Conservation (phyloP, 306 rosid species). For the Vigna trinervia region DNA sequence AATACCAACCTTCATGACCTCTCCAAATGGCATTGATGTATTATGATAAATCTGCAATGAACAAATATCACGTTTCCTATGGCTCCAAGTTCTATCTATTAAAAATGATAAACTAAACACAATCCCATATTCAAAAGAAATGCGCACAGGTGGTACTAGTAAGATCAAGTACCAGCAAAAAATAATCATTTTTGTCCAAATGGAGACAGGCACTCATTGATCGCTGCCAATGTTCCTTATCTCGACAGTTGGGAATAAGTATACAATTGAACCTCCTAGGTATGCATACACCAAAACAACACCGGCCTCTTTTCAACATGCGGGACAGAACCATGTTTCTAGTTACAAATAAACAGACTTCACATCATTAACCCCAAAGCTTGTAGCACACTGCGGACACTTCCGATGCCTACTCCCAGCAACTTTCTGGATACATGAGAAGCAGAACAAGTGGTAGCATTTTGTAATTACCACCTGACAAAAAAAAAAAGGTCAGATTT, state of each 20-base stretch:
- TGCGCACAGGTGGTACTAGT: slow-evolving; percentile 34
- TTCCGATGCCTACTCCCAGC: slow-evolving; percentile 85
- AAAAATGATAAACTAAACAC: slow-evolving; percentile 27
- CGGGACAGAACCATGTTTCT: slow-evolving; percentile 45
- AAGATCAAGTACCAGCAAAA: slow-evolving; percentile 49
- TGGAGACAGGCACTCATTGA: slow-evolving; percentile 43
- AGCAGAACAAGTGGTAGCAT: slow-evolving; percentile 98
- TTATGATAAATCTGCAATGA: slow-evolving; percentile 54
- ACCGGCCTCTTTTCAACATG: slow-evolving; percentile 37
- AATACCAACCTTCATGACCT: slow-evolving; percentile 45
- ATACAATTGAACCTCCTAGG: slow-evolving; percentile 50
- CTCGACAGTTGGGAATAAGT: slow-evolving; percentile 50
- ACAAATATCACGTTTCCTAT: slow-evolving; percentile 43
- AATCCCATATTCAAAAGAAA: slow-evolving; percentile 38
- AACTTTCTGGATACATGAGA: slow-evolving; percentile 77
- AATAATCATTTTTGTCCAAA: slow-evolving; percentile 50
- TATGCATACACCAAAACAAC: slow-evolving; percentile 47
- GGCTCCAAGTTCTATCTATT: slow-evolving; percentile 41
- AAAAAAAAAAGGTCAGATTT: slow-evolving; percentile 30
- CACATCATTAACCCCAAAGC: slow-evolving; percentile 95
- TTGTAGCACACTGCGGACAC: slow-evolving; percentile 81
- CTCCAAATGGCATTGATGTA: slow-evolving; percentile 47
- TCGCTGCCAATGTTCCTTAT: slow-evolving; percentile 52
- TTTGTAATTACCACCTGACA: slow-evolving; percentile 96
- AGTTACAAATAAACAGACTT: slow-evolving; percentile 84